Percentiles rank a stretch among this genome's conserved stretches.
These are phyloP conservation scores for Craspedostauros australis DNA, from an alignment of 108 stramenopile genomes.

Conservation along the genomic window DNA sequence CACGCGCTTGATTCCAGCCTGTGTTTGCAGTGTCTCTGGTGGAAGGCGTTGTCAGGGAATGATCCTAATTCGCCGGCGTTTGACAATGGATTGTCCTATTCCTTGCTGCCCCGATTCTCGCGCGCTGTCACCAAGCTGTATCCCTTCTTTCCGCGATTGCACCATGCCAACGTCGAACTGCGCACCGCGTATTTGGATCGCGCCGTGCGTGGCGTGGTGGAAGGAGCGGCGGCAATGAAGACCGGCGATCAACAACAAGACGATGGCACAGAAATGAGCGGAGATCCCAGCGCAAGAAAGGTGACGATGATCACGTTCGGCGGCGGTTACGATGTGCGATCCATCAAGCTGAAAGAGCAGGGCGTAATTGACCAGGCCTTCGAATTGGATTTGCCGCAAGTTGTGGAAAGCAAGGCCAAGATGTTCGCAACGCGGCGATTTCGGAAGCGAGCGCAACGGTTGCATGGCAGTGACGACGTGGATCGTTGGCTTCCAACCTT, in stretches of 20 bases:
- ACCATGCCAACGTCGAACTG: slow-evolving; percentile 71
- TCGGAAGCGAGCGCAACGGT: slow-evolving; percentile 37
- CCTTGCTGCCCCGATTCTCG: slow-evolving; percentile 4
- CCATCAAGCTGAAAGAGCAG: slow-evolving; percentile 32
- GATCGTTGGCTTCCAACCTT: slow-evolving; percentile 20
- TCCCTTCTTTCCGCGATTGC: slow-evolving; percentile 52
- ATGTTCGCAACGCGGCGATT: slow-evolving; percentile 39
- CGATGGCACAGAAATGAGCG: not conserved
- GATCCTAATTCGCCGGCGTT: slow-evolving; percentile 46
- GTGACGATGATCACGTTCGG: slow-evolving; percentile 62
- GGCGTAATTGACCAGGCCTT: slow-evolving; percentile 22
- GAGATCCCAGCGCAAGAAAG: slow-evolving; percentile 2
- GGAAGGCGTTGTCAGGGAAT: slow-evolving; percentile 60
- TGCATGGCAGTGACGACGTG: not conserved
- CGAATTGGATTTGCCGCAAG: slow-evolving; percentile 62
- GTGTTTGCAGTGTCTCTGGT: slow-evolving; percentile 61
- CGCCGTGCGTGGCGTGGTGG: slow-evolving; percentile 31
- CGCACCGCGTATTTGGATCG: slow-evolving; percentile 68
- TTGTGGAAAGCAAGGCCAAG: slow-evolving; percentile 46
- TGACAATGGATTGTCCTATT: slow-evolving; percentile 38
- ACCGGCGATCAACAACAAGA: not conserved
- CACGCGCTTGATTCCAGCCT: slow-evolving; percentile 51
- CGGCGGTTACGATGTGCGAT: slow-evolving; percentile 69
- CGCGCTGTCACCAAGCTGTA: slow-evolving; percentile 1
- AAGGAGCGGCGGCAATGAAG: not conserved